A percentile compares a stretch with the other conserved stretches of the same genome.
These are phyloP conservation scores for Globisporangium takayamanum DNA, from an alignment of 352 stramenopile species.

Conservation along the genomic window DNA sequence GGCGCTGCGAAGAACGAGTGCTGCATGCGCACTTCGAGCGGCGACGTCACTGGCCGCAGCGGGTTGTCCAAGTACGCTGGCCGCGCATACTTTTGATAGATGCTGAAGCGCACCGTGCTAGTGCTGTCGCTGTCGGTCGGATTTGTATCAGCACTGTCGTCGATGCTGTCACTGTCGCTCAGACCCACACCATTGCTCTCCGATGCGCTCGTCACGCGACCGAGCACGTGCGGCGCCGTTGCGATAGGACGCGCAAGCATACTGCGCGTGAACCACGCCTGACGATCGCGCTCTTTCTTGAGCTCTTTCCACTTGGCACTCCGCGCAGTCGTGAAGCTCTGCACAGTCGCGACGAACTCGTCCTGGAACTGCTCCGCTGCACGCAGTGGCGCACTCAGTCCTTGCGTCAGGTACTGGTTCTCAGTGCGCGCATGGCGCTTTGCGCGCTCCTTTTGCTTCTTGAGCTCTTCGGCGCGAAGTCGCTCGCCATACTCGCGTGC, in stretches of 20 bases:
- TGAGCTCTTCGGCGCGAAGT: conserved; percentile 27
- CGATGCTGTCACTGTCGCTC: too few species aligned
- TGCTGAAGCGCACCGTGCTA: conserved; percentile 18
- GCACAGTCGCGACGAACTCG: conserved; percentile 54
- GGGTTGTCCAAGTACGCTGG: conserved; percentile 9
- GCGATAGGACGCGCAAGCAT: conserved; percentile 31
- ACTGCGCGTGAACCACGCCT: conserved; percentile 29
- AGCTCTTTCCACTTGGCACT: conserved; percentile 46
- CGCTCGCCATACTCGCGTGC: conserved; percentile 45
- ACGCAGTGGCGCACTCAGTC: conserved; percentile 25
- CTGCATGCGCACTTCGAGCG: conserved; percentile 27
- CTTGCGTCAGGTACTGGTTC: conserved; percentile 44
- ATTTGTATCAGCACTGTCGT: too few species aligned
- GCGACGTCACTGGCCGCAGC: conserved; percentile 24
- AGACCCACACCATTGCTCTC: background rate
- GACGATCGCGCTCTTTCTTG: conserved; percentile 35
- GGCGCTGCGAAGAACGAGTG: conserved; percentile 21
- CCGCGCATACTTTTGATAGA: conserved; percentile 38
- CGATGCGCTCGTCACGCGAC: background rate
- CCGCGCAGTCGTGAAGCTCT: conserved; percentile 32
- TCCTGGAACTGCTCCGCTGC: conserved; percentile 48
- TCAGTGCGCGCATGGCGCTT: conserved; percentile 28
- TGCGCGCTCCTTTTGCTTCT: conserved; percentile 26
- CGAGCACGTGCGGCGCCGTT: conserved; percentile 17
- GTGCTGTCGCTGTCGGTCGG: background rate